Conservation (phyloP, 2,329 filamentous ascomycete genomes). For the Calonectria henricotiae region DNA sequence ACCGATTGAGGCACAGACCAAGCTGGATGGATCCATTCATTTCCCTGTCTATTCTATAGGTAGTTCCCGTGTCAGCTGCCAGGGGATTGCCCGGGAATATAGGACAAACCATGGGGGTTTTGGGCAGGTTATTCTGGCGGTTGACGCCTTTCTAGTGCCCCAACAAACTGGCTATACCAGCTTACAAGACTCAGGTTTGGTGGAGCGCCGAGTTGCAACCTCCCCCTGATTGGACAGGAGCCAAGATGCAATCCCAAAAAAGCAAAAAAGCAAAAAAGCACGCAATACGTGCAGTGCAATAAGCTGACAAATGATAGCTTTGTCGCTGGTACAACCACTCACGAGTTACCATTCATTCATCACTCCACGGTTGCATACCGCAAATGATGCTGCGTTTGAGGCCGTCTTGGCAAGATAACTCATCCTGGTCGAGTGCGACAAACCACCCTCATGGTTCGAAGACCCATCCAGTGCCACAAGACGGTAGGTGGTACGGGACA, state of each 20-base stretch:
- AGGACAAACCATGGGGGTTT: background rate
- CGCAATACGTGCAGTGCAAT: background rate
- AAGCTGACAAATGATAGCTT: constrained; percentile 1
- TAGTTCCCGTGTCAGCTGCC: background rate
- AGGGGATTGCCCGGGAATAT: background rate
- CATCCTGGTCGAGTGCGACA: constrained; percentile 2
- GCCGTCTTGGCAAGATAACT: background rate
- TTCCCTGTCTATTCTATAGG: background rate
- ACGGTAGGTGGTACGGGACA: background rate
- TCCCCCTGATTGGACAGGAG: background rate
- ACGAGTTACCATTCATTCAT: too few species aligned
- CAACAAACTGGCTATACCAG: background rate
- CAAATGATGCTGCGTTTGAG: background rate
- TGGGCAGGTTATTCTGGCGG: background rate
- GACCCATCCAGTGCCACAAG: background rate
- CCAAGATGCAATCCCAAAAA: background rate
- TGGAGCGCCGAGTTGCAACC: background rate
- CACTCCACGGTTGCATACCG: too few species aligned
- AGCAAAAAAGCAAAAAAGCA: constrained; percentile 25
- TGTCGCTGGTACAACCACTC: background rate
- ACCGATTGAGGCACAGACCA: constrained; percentile 15
- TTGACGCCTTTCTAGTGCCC: background rate
- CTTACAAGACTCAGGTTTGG: constrained; percentile 3
- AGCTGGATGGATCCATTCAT: background rate
- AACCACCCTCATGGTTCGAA: background rate